phyloP scores from a whole-genome alignment of 2,329 filamentous ascomycete species.

The Didymosphaeria variabile region DNA sequence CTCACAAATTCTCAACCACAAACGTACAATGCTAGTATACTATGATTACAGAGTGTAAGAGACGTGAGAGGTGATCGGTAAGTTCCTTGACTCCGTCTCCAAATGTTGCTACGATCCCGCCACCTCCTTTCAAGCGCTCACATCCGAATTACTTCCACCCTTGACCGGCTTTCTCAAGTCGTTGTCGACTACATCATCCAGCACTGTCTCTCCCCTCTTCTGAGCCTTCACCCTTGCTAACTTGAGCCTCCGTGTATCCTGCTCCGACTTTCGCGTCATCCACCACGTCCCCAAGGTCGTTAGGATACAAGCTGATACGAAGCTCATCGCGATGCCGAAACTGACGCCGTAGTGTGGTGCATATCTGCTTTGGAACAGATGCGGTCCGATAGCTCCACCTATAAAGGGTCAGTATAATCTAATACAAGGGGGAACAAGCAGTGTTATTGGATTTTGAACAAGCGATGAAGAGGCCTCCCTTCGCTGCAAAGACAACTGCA shows the following conservation, averaged over 20 bases:
- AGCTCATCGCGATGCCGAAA: conserved; percentile 51
- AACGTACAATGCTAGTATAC: too few relatives aligned
- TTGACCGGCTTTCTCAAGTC: conserved; percentile 23
- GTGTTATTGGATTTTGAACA: too few relatives aligned
- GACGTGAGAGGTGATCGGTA: neutral
- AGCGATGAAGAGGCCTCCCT: too few relatives aligned
- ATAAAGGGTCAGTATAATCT: conserved; percentile 25
- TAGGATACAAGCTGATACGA: conserved; percentile 52
- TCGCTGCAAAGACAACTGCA: too few relatives aligned
- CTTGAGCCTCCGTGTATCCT: conserved; percentile 42
- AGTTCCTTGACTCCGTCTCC: too few relatives aligned
- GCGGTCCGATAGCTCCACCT: conserved; percentile 57
- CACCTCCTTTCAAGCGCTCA: neutral
- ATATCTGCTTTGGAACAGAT: conserved; percentile 55
- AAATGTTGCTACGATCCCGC: neutral
- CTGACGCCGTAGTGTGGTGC: conserved; percentile 52
- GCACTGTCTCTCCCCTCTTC: conserved; percentile 19
- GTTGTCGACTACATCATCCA: conserved; percentile 27
- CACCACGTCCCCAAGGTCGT: conserved; percentile 53
- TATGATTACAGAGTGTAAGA: too few relatives aligned
- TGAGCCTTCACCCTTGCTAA: conserved; percentile 26
- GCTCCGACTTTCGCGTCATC: conserved; percentile 53
- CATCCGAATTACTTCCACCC: neutral
- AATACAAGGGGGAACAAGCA: too few relatives aligned
- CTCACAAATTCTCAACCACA: too few relatives aligned